phyloP scores from a whole-genome alignment of 306 rosid species.

The Lupinus albus region DNA sequence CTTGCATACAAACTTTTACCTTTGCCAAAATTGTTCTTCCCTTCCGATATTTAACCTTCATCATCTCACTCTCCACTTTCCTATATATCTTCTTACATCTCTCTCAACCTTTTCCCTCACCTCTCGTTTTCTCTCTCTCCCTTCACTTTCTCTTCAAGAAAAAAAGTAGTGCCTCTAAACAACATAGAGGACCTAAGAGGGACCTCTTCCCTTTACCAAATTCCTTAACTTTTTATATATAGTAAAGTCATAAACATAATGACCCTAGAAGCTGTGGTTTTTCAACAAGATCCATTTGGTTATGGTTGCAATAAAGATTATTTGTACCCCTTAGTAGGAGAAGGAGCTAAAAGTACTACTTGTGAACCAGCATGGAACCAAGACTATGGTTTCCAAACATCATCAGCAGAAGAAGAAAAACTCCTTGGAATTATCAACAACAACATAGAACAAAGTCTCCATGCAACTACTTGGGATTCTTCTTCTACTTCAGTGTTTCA shows the following conservation, averaged over 20 bases:
- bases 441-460: constrained; percentile 34
- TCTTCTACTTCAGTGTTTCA: constrained; percentile 34
- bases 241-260: background rate
- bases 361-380: constrained; percentile 5
- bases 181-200: constrained; percentile 9
- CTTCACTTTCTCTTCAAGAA: background rate
- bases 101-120: background rate
- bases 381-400: constrained; percentile 28
- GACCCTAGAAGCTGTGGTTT: constrained; percentile 60
- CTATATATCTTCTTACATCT: background rate
- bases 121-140: background rate
- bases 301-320: constrained; percentile 37
- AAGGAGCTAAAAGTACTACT: background rate
- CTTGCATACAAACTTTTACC: no score
- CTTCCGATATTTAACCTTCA: background rate
- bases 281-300: constrained; percentile 49
- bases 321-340: constrained; percentile 18
- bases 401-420: constrained; percentile 40
- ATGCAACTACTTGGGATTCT: constrained; percentile 46
- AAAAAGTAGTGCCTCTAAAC: constrained; percentile 15
- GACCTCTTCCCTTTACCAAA: background rate
- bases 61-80: background rate
- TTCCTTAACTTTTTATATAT: no score
- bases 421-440: constrained; percentile 45
- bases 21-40: background rate